Evolutionary conservation across 2,329 filamentous ascomycete species (phyloP), one percentile per base, ranked within the genome.

Genomic region (Raffaelea deltoideospora): DNA sequence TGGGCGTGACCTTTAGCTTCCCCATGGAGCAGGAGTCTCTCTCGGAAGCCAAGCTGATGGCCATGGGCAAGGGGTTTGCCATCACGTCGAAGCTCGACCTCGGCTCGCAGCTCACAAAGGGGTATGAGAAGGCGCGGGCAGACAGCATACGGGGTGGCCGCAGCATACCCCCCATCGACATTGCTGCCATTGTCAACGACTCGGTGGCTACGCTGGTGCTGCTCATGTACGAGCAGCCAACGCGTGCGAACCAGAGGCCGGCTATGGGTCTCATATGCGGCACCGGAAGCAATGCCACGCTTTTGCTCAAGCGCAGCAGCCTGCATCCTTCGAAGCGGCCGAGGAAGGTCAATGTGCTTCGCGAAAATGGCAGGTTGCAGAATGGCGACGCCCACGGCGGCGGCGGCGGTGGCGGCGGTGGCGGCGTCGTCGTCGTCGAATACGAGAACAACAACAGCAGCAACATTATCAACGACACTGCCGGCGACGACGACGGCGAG

Each of bases 201-300:
- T 73, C 83, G 0, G 81, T 88, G 27, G 79, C 83, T 6, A 88
- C 82, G 0, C 64, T 88, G 19, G 73, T 83, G 26, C 85, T 82
- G 0, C 75, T 86, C 45, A 75, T 83, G 23, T 85, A 85, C 53
- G 69, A 75, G 38, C 76, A 76, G 37, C 72, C 74, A 45, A 70
- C 71, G 15, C 58, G 67, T 13, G 58, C 62, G 0, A 67, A 70
- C 40, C 77, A 72, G 42, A 72, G 76, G 42, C 78, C 82, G 3
- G 71, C 69, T 21, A 87, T 88, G 79, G 80, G 79, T 5, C 64
- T 88, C 17, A 87, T 90, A 43, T 78, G 85, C 26, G 83, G 82
- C 10, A 88, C 82, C 0, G 83, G 83, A 4, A 79, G 77, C 50
- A 88, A 88, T 48, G 82, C 83, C 2, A 88, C 83, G 1, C 76